Evolutionary conservation across 208 protist genomes (phyloP).

Genomic region (Leishmania tarentolae): DNA sequence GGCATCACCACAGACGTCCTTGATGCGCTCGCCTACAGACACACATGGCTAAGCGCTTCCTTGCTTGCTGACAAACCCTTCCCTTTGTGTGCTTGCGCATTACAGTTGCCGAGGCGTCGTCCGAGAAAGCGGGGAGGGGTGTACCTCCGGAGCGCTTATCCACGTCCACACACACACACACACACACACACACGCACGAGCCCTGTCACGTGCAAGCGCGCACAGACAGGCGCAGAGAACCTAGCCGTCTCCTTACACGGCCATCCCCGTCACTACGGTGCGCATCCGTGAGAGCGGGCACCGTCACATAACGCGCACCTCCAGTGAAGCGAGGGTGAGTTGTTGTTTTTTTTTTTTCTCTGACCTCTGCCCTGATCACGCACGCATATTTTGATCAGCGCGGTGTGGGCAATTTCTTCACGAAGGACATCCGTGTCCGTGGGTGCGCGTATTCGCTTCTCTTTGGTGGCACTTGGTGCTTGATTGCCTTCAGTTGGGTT

Average conservation of each 20-base stretch:
- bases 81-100: too few species aligned
- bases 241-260: too few species aligned
- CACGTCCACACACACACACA: background rate
- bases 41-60: background rate
- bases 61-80: background rate
- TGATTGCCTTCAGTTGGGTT: background rate
- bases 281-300: too few species aligned
- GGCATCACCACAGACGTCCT: background rate
- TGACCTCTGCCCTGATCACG: background rate
- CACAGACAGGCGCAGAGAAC: too few species aligned
- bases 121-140: background rate
- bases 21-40: background rate
- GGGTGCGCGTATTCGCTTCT: background rate
- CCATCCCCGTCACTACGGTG: too few species aligned
- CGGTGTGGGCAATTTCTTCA: too few species aligned
- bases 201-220: too few species aligned
- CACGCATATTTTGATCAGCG: background rate
- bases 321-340: too few species aligned
- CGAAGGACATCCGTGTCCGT: background rate
- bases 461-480: background rate
- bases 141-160: too few species aligned
- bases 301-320: too few species aligned
- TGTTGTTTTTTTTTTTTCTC: background rate
- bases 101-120: too few species aligned
- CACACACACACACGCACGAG: background rate